phyloP scores from a whole-genome alignment of 345 rosid species.

The Carallia brachiata region DNA sequence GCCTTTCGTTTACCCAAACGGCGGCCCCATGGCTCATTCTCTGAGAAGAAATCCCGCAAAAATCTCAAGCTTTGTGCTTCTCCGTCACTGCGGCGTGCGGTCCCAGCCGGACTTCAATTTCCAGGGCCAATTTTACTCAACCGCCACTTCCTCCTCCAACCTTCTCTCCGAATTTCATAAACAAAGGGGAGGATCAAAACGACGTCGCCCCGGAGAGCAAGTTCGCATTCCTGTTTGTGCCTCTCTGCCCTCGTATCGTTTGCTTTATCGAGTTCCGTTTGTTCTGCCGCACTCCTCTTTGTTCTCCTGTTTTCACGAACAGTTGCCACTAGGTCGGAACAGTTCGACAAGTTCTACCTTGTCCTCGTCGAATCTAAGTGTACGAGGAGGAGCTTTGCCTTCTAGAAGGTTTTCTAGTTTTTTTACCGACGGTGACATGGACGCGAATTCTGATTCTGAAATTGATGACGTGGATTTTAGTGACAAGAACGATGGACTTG shows the following conservation, averaged over 20 bases:
- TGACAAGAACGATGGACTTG: constrained; percentile 3
- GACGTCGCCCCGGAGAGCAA: constrained; percentile 33
- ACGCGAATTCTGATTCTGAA: constrained; percentile 23
- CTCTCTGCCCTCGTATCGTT: constrained; percentile 53
- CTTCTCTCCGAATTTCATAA: constrained; percentile 31
- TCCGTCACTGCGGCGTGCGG: constrained; percentile 2
- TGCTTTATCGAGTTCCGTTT: constrained; percentile 57
- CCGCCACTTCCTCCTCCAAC: constrained; percentile 27
- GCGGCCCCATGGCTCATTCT: constrained; percentile 30
- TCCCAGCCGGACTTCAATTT: constrained; percentile 11
- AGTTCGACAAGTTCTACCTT: background rate
- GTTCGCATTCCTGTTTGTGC: constrained; percentile 36
- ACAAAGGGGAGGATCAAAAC: constrained; percentile 13
- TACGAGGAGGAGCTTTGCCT: too few species aligned
- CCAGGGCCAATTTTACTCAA: constrained; percentile 39
- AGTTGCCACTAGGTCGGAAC: constrained; percentile 18
- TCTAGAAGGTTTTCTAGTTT: constrained; percentile 36
- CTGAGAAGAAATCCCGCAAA: constrained; percentile 20
- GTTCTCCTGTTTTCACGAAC: constrained; percentile 44
- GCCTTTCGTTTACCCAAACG: constrained; percentile 4
- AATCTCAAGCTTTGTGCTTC: constrained; percentile 5
- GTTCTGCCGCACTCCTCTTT: constrained; percentile 65
- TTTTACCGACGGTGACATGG: constrained; percentile 18
- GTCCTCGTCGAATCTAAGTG: background rate
- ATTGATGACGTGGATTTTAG: background rate